Base-by-base conservation (phyloP, 495 filamentous ascomycete genomes). In the Xylaria sp. region DNA sequence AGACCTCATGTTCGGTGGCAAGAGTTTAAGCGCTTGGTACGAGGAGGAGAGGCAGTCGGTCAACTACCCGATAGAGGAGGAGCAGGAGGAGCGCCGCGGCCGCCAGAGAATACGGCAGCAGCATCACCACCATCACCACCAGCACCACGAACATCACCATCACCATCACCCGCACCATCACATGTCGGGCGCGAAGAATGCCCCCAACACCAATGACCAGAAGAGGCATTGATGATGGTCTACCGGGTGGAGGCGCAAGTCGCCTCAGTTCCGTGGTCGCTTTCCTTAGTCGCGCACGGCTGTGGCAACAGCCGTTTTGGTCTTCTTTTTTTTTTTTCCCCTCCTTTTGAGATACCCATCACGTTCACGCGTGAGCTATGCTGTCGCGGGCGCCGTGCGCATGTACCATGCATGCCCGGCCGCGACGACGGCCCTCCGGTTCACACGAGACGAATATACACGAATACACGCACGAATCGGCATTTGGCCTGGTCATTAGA, bases 1-100 rank as follows among this genome's bases (percentile, higher is more conserved):
- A 33, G 86, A 88, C 72, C 76, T 88, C 37, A 88, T 81, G 80
- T 88, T 88, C 65, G 85, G 85, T 50, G 86, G 86, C 53, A 88
- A 88, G 79, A 82, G 85, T 31, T 66, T 88, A 48, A 86, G 85
- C 76, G 74, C 84, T 12, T 86, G 85, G 80, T 87, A 88, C 72
- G 86, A 88, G 75, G 86, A 88, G 74, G 86, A 87, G 58, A 75
- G 83, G 14, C 79, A 78, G 55, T 73, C 79, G 61, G 63, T 81
- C 26, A 80, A 79, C 74, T 74, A 58, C 71, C 74, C 80, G 19
- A 80, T 78, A 5, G 82, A 85, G 63, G 81, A 85, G 70, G 69
- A 71, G 12, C 69, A 65, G 31, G 69, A 71, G 35, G 82, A 86
- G 73, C 76, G 72, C 24, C 75, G 84, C 31, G 84, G 84, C 8